phyloP scores from a whole-genome alignment of 2,329 filamentous ascomycete genomes.

The Trichoderma oligosporum region DNA sequence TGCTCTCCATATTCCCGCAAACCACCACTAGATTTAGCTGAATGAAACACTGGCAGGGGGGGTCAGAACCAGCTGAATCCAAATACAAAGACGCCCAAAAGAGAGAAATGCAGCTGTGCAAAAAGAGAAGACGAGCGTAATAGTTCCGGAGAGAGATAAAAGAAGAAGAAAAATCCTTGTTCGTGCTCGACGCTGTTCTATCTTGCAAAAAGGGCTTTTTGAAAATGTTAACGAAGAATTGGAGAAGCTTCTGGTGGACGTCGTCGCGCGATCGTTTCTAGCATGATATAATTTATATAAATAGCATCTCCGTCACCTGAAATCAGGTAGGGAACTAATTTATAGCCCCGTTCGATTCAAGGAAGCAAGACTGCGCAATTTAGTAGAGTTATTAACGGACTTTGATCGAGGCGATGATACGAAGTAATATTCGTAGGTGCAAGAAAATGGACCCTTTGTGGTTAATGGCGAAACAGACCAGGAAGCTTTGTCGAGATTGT shows the following conservation, averaged over 20 bases:
- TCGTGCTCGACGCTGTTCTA: background rate
- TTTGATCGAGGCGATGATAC: slow-evolving; percentile 11
- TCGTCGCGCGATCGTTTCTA: slow-evolving; percentile 7
- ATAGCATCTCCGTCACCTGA: slow-evolving; percentile 15
- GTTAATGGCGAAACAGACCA: slow-evolving; percentile 13
- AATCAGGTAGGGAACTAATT: slow-evolving; percentile 7
- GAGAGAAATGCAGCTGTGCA: too few species aligned
- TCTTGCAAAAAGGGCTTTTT: background rate
- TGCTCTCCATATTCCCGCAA: slow-evolving; percentile 21
- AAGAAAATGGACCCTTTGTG: slow-evolving; percentile 8
- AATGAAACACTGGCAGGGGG: background rate
- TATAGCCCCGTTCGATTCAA: slow-evolving; percentile 2
- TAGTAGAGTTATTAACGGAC: background rate
- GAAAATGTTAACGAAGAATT: background rate
- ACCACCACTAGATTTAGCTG: background rate
- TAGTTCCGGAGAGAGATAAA: background rate
- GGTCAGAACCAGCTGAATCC: slow-evolving; percentile 1
- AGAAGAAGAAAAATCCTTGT: background rate
- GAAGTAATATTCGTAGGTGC: background rate
- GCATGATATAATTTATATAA: slow-evolving; percentile 10
- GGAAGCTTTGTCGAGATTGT: slow-evolving; percentile 19
- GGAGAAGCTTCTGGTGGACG: background rate
- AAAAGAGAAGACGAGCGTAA: background rate
- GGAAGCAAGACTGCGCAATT: slow-evolving; percentile 13
- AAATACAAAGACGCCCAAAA: too few species aligned